Conservation (phyloP, 2,329 filamentous ascomycete species). For the Fusarium compactum region DNA sequence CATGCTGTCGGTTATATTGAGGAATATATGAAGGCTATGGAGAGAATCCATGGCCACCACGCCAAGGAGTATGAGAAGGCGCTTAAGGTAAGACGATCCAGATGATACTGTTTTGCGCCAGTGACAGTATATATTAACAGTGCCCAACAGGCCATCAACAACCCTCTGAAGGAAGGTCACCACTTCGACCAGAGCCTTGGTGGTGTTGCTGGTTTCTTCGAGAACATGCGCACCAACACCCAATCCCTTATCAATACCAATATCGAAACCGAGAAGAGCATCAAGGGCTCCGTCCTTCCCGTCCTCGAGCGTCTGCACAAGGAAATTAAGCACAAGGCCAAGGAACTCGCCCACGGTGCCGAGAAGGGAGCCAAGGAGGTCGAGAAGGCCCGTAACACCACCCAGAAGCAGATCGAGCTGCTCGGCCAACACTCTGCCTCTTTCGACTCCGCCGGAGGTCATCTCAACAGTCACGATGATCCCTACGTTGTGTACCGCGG, state of each 20-base stretch:
- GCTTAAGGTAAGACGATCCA: slow-evolving; percentile 71
- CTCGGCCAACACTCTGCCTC: slow-evolving; percentile 86
- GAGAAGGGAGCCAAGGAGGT: slow-evolving; percentile 90
- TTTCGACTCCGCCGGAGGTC: slow-evolving; percentile 81
- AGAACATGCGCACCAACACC: slow-evolving; percentile 93
- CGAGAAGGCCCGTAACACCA: slow-evolving; percentile 85
- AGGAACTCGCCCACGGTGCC: slow-evolving; percentile 85
- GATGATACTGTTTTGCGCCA: background rate
- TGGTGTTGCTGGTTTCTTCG: slow-evolving; percentile 89
- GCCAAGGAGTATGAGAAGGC: slow-evolving; percentile 96
- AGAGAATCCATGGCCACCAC: slow-evolving; percentile 86
- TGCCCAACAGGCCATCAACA: slow-evolving; percentile 76
- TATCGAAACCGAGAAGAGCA: slow-evolving; percentile 88
- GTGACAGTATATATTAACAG: slow-evolving; percentile 10
- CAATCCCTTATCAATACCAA: slow-evolving; percentile 91
- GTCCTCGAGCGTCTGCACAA: slow-evolving; percentile 91
- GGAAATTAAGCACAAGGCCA: slow-evolving; percentile 96
- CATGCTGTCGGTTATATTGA: slow-evolving; percentile 92
- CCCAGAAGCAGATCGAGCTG: slow-evolving; percentile 96
- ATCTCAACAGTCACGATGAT: slow-evolving; percentile 78
- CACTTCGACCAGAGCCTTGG: slow-evolving; percentile 94
- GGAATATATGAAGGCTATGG: slow-evolving; percentile 86
- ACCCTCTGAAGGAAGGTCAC: slow-evolving; percentile 87
- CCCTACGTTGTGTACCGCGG: slow-evolving; percentile 89
- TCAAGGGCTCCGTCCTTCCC: slow-evolving; percentile 88